Evolutionary conservation across 331 rosid species (phyloP), one percentile per base, ranked within the genome.

Genomic region (Malus hybrid): DNA sequence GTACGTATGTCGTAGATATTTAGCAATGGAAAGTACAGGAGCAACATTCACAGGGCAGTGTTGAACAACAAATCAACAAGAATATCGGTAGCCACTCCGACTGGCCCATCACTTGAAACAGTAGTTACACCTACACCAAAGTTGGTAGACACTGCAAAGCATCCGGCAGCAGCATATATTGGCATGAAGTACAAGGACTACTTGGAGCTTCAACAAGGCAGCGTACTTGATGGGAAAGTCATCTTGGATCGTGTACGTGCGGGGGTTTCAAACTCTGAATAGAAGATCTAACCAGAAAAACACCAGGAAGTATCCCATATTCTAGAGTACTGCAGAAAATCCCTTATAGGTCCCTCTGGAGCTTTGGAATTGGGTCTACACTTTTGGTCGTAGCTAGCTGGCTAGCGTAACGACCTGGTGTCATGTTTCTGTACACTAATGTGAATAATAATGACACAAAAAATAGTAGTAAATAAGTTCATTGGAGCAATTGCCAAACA

Each of bases 11-110:
- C 1, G 59, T 48, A 88, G 93, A 75, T 88, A 28, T 54, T 86
- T 66, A 84, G 83, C 34, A 88, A 86, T 71, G 89, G 89, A 13
- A 86, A 81, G 84, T 84, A 79, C 80, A 81, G 68, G 83, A 77
- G 90, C 59, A 71, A 68, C 44, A 15, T 79, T n/a, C 93, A 88
- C 59, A 68, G 88, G 67, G 91, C 89, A 56, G 71, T 68, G 6
- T 61, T 86, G 66, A 79, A 77, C 55, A 67, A 29, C 34, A 83
- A 73, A 15, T 75, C 59, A 6, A 79, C 84, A 50, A 83, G 87
- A 55, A 55, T 80, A 14, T 83, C 87, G 0, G 6, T 86, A 1
- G 87, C 46, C 28, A 48, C 65, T 3, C 66, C 80, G n/a, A 64
- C 73, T 66, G 88, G 89, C 3, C 87, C 91, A 16, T 74, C 88